These are phyloP conservation scores for Panicum virgatum DNA, from an alignment of 202 grass and related monocot genomes.

Conservation along the genomic window DNA sequence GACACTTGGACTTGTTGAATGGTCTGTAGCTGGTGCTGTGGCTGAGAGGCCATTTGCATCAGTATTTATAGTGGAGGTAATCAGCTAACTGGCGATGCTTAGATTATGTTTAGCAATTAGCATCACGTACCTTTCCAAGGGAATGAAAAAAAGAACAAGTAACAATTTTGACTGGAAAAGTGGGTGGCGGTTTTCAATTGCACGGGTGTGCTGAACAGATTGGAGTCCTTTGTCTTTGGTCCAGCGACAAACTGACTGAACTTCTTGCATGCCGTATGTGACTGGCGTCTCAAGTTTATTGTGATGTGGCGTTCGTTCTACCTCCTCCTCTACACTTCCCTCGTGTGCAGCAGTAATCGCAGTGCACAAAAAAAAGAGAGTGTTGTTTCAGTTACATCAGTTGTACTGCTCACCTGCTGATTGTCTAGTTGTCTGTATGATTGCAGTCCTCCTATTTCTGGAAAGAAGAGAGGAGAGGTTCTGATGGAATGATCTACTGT, in stretches of 20 bases:
- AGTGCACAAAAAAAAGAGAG: background rate
- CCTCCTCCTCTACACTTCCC: no score
- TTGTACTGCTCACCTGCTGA: no score
- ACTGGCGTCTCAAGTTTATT: background rate
- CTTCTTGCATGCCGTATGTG: background rate
- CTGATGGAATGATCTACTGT: background rate
- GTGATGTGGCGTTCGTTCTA: background rate
- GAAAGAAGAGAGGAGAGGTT: no score
- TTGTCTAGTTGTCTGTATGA: no score
- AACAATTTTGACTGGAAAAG: background rate
- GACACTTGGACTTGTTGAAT: background rate
- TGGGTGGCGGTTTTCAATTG: background rate
- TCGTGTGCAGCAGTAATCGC: background rate
- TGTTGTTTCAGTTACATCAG: background rate
- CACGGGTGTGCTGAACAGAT: background rate
- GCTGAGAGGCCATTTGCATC: background rate
- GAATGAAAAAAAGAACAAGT: background rate
- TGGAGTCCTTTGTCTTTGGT: background rate
- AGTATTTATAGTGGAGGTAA: background rate
- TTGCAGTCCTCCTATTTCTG: no score
- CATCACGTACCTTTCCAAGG: background rate
- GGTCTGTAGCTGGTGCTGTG: no score
- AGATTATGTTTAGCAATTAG: background rate
- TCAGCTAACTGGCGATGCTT: background rate
- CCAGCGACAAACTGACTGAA: background rate